Conservation (phyloP, 73 alveolate genomes). For the Tetrahymena borealis region DNA sequence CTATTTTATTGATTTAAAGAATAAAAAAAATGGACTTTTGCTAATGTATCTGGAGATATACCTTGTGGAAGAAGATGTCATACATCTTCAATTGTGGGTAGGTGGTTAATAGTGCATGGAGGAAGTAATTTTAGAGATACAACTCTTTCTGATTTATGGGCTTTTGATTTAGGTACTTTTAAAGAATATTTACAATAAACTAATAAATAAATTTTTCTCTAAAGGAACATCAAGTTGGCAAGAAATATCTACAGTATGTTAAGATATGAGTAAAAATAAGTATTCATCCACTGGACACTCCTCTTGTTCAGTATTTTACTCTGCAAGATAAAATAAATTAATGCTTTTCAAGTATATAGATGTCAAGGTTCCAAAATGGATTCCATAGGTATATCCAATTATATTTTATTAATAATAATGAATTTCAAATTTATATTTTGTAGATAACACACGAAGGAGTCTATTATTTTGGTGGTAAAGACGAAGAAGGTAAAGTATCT, state of each 20-base stretch:
- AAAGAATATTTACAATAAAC: background rate
- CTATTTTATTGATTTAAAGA: background rate
- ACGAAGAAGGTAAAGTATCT: constrained; percentile 44
- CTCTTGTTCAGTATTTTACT: background rate
- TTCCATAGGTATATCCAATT: background rate
- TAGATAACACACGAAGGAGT: background rate
- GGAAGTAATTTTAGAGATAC: background rate
- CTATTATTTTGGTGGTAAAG: constrained; percentile 46
- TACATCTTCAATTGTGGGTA: background rate
- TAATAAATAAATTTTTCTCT: background rate
- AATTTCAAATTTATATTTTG: too few relatives aligned
- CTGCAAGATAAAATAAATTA: background rate
- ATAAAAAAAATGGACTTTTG: background rate
- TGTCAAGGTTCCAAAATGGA: background rate
- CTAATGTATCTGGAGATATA: background rate
- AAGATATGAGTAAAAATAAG: background rate
- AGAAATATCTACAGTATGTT: background rate
- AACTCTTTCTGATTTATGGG: background rate
- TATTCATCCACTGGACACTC: background rate
- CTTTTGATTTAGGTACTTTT: background rate
- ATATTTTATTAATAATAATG: too few relatives aligned
- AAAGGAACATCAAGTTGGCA: background rate
- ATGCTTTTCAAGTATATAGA: background rate
- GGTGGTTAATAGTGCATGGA: background rate
- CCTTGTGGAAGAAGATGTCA: background rate